phyloP scores from a whole-genome alignment of 2,329 filamentous ascomycete species.

The Claviceps arundinis region DNA sequence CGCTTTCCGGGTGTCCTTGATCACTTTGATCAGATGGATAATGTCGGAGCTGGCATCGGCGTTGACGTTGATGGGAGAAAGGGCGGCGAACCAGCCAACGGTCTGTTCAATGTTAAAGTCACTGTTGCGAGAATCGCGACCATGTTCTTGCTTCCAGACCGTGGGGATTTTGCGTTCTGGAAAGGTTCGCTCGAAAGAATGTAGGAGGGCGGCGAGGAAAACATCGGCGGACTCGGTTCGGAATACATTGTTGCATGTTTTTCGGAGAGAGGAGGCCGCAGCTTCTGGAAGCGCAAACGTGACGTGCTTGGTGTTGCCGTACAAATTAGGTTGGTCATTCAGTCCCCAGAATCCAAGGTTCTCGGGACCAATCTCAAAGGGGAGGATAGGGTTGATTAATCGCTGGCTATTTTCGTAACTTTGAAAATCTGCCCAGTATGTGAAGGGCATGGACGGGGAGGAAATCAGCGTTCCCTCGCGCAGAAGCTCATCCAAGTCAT shows the following conservation, averaged over 20 bases:
- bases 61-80: conserved; percentile 36
- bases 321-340: conserved; percentile 26
- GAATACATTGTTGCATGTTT: conserved; percentile 30
- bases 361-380: conserved; percentile 26
- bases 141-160: conserved; percentile 41
- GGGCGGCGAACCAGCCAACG: conserved; percentile 47
- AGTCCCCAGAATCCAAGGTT: conserved; percentile 36
- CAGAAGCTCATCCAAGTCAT: conserved; percentile 37
- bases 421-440: conserved; percentile 35
- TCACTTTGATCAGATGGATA: conserved; percentile 34
- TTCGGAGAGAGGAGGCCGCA: conserved; percentile 28
- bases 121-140: conserved; percentile 28
- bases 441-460: conserved; percentile 31
- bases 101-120: conserved; percentile 41
- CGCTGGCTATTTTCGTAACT: conserved; percentile 22
- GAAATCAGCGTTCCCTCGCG: conserved; percentile 30
- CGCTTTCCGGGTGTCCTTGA: conserved; percentile 38
- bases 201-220: conserved; percentile 38
- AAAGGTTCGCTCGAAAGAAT: conserved; percentile 43
- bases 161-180: conserved; percentile 35
- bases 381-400: conserved; percentile 18
- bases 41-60: conserved; percentile 33
- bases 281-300: conserved; percentile 31
- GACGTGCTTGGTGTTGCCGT: conserved; percentile 27
- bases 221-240: conserved; percentile 40